Evolutionary conservation across 352 stramenopile genomes (phyloP), one percentile per base, ranked within the genome.

Genomic region (Phytopythium mirpurense): DNA sequence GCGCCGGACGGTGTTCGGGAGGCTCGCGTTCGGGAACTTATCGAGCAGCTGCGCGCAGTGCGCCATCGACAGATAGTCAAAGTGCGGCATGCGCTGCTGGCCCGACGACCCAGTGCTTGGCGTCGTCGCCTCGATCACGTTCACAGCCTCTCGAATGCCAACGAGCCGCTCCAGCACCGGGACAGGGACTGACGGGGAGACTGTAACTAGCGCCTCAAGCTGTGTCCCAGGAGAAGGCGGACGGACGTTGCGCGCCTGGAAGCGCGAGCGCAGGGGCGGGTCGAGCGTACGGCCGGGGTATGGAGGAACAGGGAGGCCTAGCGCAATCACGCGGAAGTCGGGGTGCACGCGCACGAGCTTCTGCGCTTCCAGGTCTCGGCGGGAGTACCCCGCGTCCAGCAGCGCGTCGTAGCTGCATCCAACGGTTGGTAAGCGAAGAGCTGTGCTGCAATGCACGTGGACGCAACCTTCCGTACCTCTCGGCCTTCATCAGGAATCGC

Each of bases 281-380:
- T 96, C 88, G 18, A 96, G 70, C 12, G 87, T 87, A 7, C 82
- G 80, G 1, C 86, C 86, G 14, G 83, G 76, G 54, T 95, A 97
- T 16, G 86, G 86, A 34, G 89, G 89, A 45, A 88, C 74, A 1
- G 89, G 86, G 3, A 98, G 59, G 38, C 81, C 90, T 12, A 98
- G 66, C 0, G 91, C 95, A 34, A 98, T 89, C 23, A 98, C 94
- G 23, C 94, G 83, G 69, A 99, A 99, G 56, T 96, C 78, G 3
- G 74, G 78, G 60, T 97, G 86, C 14, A 98, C 82, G n/a, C 81
- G 80, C 26, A 94, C 69, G 12, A 96, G 57, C 26, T 88, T 90
- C 57, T 88, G 81, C 5, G 57, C 63, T 12, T 63, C 36, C 19
- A 91, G 67, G 26, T 74, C 69, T 8, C 65, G 67, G 3, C 56